Evolutionary conservation across 352 stramenopile genomes (phyloP).

Genomic region (Globisporangium acanthophoron): DNA sequence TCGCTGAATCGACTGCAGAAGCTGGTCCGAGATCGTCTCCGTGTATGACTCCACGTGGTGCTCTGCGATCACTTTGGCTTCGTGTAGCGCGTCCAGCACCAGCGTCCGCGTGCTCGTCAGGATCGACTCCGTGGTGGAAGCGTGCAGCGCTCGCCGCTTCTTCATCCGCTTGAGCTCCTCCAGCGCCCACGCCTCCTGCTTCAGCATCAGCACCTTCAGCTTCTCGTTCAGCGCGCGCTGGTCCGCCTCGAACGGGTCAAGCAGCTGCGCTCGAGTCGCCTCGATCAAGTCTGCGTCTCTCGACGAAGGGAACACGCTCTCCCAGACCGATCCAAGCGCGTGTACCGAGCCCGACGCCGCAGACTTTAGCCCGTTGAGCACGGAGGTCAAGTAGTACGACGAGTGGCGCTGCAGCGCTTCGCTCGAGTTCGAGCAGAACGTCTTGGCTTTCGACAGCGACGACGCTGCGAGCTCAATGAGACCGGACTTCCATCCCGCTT

Average conservation of each 20-base stretch:
- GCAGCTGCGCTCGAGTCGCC: slow-evolving; percentile 4
- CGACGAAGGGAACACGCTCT: background rate
- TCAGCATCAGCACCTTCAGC: slow-evolving; percentile 23
- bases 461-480: background rate
- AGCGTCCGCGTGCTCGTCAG: slow-evolving; percentile 31
- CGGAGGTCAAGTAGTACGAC: background rate
- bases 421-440: background rate
- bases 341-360: background rate
- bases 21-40: slow-evolving; percentile 28
- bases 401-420: slow-evolving; percentile 1
- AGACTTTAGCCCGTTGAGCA: background rate
- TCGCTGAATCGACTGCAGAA: slow-evolving; percentile 28
- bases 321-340: background rate
- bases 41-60: slow-evolving; percentile 35
- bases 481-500: background rate
- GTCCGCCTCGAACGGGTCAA: slow-evolving; percentile 13
- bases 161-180: slow-evolving; percentile 46
- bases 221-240: slow-evolving; percentile 16
- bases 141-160: slow-evolving; percentile 27
- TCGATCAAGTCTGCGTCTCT: slow-evolving; percentile 2
- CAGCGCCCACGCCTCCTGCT: slow-evolving; percentile 34
- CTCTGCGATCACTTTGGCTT: slow-evolving; percentile 30
- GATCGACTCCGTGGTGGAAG: slow-evolving; percentile 27
- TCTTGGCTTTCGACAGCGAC: slow-evolving; percentile 1
- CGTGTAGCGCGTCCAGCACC: slow-evolving; percentile 14